phyloP scores from a whole-genome alignment of 179 eudicot species.

The Actinidia chinensis region DNA sequence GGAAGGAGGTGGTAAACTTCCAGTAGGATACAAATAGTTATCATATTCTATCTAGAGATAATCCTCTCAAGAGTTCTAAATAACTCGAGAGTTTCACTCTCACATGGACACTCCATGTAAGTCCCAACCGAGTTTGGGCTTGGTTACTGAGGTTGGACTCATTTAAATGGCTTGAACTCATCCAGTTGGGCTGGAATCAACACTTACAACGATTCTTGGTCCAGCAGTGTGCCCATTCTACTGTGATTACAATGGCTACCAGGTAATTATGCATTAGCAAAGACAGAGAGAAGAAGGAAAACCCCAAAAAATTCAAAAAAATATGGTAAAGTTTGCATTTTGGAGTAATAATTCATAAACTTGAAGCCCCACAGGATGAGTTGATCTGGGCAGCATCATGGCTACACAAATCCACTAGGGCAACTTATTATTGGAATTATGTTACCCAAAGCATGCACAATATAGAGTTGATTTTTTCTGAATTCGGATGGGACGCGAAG shows the following conservation, averaged over 20 bases:
- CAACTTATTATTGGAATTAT: constrained; percentile 39
- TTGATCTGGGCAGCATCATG: constrained; percentile 76
- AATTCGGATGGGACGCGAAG: constrained; percentile 75
- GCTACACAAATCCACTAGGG: constrained; percentile 58
- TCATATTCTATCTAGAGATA: constrained; percentile 35
- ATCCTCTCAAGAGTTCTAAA: constrained; percentile 39
- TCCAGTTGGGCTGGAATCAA: too few species aligned
- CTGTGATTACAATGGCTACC: constrained; percentile 56
- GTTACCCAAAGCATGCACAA: constrained; percentile 33
- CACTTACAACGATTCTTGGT: constrained; percentile 63
- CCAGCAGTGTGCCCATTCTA: constrained; percentile 59
- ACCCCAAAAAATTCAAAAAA: not conserved
- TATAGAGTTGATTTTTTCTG: constrained; percentile 34
- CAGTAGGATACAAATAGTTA: too few species aligned
- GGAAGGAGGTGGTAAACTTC: too few species aligned
- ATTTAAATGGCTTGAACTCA: too few species aligned
- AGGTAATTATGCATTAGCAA: constrained; percentile 29
- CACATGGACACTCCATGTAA: constrained; percentile 21
- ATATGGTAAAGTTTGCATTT: not conserved
- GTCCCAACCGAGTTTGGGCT: not conserved
- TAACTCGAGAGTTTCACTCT: constrained; percentile 46
- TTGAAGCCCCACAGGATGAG: constrained; percentile 74
- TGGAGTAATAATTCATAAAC: too few species aligned
- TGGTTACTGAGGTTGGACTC: constrained; percentile 62
- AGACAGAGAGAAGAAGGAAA: too few species aligned